Evolutionary conservation across 2,329 filamentous ascomycete genomes (phyloP), one percentile per base, ranked within the genome.

Genomic region (Coniochaeta ligniaria): DNA sequence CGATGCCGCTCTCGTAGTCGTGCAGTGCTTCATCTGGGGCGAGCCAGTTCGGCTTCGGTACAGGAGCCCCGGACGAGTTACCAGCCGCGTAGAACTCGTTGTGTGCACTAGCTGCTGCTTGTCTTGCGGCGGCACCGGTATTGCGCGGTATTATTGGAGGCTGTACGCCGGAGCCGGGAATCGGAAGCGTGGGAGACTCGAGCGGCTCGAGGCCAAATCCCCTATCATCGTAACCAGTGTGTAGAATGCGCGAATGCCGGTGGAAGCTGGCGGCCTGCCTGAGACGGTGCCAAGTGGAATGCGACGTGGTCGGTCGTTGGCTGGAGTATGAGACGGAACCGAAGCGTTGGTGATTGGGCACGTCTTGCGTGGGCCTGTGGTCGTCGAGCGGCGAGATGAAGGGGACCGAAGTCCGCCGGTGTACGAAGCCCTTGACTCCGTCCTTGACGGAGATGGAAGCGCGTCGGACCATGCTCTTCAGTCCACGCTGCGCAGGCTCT

Each of bases 1-100:
- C 84, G 59, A 88, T 86, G 22, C 85, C 85, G 66, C 86, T 88
- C 72, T 88, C 85, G 28, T 80, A 76, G 64, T 88, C 84, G 64
- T 81, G 83, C n/a, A 74, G 69, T 3, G 31, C 54, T 20, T 81
- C 80, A 2, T 83, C 80, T 35, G 73, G 71, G 9, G 75, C 69
- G 8, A 83, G 68, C 72, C 79, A 78, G 57, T 76, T 74, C 45
- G 75, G 77, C 33, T 78, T 73, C 56, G 74, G 72, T 41, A 71
- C 75, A 63, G 66, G 60, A 1, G 62, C 62, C 7, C 69, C 66
- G 50, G 58, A 68, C 57, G 57, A 64, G 33, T 6, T 66, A 6
- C 38, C 66, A 47, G 65, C 65, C 12, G 61, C 64, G 54, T 68
- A 64, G 33, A 68, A 77, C 59, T 84, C 81, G 65, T 85, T 85